Evolutionary conservation across 352 stramenopile species (phyloP).

Genomic region (Pythium phragmitis): DNA sequence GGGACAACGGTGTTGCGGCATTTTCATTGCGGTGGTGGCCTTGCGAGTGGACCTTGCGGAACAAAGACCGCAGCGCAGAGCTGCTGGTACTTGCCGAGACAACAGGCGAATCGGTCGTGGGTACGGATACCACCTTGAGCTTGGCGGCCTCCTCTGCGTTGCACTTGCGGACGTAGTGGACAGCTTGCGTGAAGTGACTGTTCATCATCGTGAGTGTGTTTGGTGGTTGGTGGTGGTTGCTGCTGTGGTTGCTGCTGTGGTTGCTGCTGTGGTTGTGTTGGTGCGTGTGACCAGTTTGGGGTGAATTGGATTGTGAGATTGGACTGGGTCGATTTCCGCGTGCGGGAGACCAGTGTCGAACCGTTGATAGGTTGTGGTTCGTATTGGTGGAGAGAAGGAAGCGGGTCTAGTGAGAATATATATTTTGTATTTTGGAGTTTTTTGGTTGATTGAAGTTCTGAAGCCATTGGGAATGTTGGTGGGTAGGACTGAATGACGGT

Average conservation of each 20-base stretch:
- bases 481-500: background rate
- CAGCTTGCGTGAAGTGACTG: constrained; percentile 8
- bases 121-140: background rate
- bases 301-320: background rate
- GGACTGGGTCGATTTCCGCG: background rate
- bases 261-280: background rate
- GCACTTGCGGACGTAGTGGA: constrained; percentile 12
- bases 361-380: background rate
- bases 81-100: background rate
- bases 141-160: constrained; percentile 5
- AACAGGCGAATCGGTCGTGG: background rate
- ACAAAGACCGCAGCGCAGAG: background rate
- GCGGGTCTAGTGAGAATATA: background rate
- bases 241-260: background rate
- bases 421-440: background rate
- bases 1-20: no score
- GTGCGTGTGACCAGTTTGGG: background rate
- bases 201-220: constrained; percentile 5
- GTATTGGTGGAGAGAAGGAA: background rate
- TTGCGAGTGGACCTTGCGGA: background rate
- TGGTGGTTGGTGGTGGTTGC: no score
- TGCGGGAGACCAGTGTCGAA: no score
- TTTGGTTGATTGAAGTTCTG: background rate
- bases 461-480: background rate
- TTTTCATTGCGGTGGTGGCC: background rate